These are phyloP conservation scores for Podila verticillata DNA, from an alignment of 192 early-diverging fungal species.

Conservation along the genomic window DNA sequence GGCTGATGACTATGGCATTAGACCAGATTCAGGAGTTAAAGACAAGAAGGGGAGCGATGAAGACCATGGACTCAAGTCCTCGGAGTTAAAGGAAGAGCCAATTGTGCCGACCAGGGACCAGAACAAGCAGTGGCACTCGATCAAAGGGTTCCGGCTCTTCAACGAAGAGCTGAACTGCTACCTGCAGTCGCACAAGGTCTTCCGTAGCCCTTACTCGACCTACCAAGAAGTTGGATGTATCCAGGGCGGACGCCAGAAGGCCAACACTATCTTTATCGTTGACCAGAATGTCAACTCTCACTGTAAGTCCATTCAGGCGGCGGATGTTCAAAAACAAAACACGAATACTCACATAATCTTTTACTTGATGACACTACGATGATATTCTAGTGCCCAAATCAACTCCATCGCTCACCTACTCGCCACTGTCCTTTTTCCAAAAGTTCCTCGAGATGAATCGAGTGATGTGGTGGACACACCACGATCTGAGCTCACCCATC, in stretches of 20 bases:
- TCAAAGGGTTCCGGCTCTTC: conserved; percentile 45
- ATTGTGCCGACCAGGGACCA: neutral
- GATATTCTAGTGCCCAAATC: conserved; percentile 52
- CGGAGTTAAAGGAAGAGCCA: neutral
- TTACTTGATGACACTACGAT: too few species aligned
- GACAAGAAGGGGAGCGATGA: neutral
- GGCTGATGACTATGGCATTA: conserved; percentile 26
- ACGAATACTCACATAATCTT: too few species aligned
- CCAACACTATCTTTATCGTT: conserved; percentile 44
- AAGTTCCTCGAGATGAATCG: conserved; percentile 91
- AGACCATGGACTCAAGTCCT: conserved; percentile 5
- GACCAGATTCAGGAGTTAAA: neutral
- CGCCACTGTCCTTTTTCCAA: conserved; percentile 73
- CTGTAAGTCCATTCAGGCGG: conserved; percentile 10
- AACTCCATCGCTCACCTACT: conserved; percentile 64
- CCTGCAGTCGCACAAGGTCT: conserved; percentile 39
- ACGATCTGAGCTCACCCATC: conserved; percentile 78
- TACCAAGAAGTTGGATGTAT: conserved; percentile 46
- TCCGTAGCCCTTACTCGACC: conserved; percentile 32
- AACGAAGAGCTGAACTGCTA: conserved; percentile 39
- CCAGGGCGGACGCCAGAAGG: conserved; percentile 31
- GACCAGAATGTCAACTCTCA: conserved; percentile 42
- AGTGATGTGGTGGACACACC: conserved; percentile 91
- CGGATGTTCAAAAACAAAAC: too few species aligned
- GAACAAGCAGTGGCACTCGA: conserved; percentile 47